Conservation (phyloP, 1,284 basidiomycete species). For the Exsudoporus floridanus region DNA sequence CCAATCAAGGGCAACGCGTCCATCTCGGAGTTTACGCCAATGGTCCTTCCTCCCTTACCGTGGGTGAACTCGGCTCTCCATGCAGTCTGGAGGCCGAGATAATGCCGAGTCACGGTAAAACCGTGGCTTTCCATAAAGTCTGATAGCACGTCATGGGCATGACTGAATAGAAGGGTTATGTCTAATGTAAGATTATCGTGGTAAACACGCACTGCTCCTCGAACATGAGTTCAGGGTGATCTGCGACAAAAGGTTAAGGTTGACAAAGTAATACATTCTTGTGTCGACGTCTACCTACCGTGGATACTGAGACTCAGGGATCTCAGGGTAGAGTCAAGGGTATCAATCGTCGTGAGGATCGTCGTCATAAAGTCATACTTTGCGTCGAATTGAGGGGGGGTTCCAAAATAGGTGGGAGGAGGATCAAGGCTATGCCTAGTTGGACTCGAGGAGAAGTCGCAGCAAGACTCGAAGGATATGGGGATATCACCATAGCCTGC, state of each 20-base stretch:
- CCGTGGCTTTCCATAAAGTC: constrained; percentile 58
- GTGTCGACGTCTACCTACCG: constrained; percentile 38
- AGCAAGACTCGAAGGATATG: constrained; percentile 34
- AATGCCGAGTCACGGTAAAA: constrained; percentile 61
- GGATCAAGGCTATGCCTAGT: constrained; percentile 22
- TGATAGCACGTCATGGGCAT: constrained; percentile 58
- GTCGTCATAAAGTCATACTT: constrained; percentile 37
- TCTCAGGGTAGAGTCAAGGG: constrained; percentile 47
- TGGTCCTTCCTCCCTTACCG: constrained; percentile 57
- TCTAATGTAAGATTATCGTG: not conserved
- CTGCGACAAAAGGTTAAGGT: constrained; percentile 33
- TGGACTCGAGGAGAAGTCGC: constrained; percentile 29
- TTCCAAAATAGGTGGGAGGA: constrained; percentile 44
- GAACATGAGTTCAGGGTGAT: constrained; percentile 56
- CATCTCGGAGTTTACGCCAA: constrained; percentile 73
- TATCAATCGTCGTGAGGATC: constrained; percentile 48
- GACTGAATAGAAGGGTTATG: constrained; percentile 36
- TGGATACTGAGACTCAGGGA: constrained; percentile 59
- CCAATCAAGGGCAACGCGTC: constrained; percentile 64
- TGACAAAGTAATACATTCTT: not conserved
- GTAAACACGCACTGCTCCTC: constrained; percentile 47
- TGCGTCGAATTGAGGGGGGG: constrained; percentile 19
- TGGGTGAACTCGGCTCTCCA: constrained; percentile 72
- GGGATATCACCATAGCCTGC: constrained; percentile 19
- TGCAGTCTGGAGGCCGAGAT: constrained; percentile 70